Base-by-base conservation (phyloP, 208 protist genomes). In the Endotrypanum monterogeii region DNA sequence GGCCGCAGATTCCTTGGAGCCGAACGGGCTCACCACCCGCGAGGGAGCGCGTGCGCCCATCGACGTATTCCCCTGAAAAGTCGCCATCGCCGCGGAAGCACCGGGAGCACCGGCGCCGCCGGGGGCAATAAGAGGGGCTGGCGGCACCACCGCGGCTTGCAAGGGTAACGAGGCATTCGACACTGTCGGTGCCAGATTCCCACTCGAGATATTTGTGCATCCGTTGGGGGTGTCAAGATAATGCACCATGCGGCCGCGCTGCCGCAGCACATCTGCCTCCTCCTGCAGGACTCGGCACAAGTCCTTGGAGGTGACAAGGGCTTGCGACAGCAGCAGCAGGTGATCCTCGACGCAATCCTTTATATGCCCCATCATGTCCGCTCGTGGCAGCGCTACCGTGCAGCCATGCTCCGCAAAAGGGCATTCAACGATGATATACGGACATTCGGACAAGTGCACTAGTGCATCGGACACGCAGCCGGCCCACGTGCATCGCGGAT, bases 211-310 rank as follows among this genome's bases (percentile, higher is more conserved):
- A 28, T 28, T 41, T 30, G 41, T 32, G 25, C 25, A 16, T 14
- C 20, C 44, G 18, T 51, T 54, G 62, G 44, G 25, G 62, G n/a
- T 4, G n/a, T 23, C 16, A 14, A 32, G 25, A 9, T 37, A 44
- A 32, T 67, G 52, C n/a, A 18, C 4, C 66, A 70, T 70, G 48
- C 65, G 11, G 41, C 67, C 68, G 39, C 72, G 67, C 56, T 30
- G 76, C 32, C 80, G 80, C 61, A 83, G 69, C 39, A 88, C 80
- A 25, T 88, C 81, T n/a, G 82, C 65, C 65, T 88, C 80, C 57
- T 82, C 77, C 58, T 79, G 63, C 62, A 86, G 71, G 50, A 67
- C 78, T 0, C 51, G 25, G 46, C 67, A 60, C 65, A 75, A 73
- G 39, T 75, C 67, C 65, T 68, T 41, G 30, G 79, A 65, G 8